Base-by-base conservation (phyloP, 306 rosid genomes). In the Glycine latifolia region DNA sequence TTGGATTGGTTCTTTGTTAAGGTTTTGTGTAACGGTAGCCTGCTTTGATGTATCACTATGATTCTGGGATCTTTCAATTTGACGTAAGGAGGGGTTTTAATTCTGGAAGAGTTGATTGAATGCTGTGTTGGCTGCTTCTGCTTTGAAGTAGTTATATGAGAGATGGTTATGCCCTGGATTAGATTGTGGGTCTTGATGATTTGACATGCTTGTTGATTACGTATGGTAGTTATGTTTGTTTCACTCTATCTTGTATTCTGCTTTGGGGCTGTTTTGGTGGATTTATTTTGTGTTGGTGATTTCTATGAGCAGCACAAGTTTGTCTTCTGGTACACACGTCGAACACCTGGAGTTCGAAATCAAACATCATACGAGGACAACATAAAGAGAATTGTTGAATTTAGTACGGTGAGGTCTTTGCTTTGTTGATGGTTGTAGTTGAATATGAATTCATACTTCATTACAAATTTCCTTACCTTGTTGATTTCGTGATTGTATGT, bases 291-390 rank as follows among this genome's bases (percentile, higher is more conserved):
- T 83, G 74, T 47, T 46, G 49, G 15, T 72, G 15, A 53, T 81
- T 84, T 82, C 12, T 53, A 3, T 76, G 77, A 53, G 53, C 87
- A 95, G 99, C 79, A 84, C 84, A 95, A 93, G 62, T 90, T 95
- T 84, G 91, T 90, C 35, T 87, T 93, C 68, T 93, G 99, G 99
- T 95, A 93, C 91, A 95, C 99, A 16, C 99, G 99, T 7, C 92
- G 98, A 44, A 87, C 95, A 49, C 99, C 94, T 8, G 99, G 98
- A 76, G 86, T 93, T 82, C 87, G 94, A 31, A 93, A 80, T 44
- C 94, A 91, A 75, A 78, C 94, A 47, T 87, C 98, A 8, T 95
- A 95, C 8, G 97, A 95, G 87, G 97, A 95, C 88, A 92, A 91
- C 81, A 92, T 95, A 73, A 95, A 93, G 91, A 95, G 88, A 86